Evolutionary conservation across 371 early-diverging fungal species (phyloP), one percentile per base, ranked within the genome.

Genomic region (Mucor racemosus): DNA sequence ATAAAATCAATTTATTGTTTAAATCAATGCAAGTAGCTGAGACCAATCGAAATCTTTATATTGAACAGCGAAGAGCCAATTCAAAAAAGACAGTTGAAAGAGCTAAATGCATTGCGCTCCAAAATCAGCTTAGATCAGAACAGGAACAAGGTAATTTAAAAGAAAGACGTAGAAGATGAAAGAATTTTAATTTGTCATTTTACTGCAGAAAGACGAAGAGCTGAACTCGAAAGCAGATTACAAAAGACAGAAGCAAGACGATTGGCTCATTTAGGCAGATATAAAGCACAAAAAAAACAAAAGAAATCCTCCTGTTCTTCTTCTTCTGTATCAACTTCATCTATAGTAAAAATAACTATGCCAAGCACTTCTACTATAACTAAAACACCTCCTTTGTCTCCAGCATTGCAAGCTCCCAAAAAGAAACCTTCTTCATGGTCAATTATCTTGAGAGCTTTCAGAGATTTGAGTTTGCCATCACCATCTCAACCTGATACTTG

Each of bases 11-110:
- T 9, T n/a, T 71, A 11, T 63, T 81, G 38, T 57, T 60, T 13
- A 75, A 71, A 39, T 75, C 76, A 4, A 65, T 81, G 57, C 73
- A 69, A 15, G 58, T 71, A n/a, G 82, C 82, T 35, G 82, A 81
- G 53, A 34, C 58, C 21, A 81, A 81, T 13, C 65, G 82, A 31
- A 75, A 77, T 5, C 41, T 62, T 3, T 74, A 76, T 33, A 74
- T 81, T 14, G 82, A 81, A 57, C 69, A 77, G 33, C 68, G 77
- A 59, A 68, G 79, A 50, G 65, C 68, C 9, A 68, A 74, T 9
- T 79, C 75, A 17, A 77, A 79, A 60, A 73, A 79, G 46, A 60
- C 69, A 11, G 77, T 81, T 5, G 82, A 81, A 59, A 68, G 79
- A 21, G 82, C 82, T 11, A 81, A 81, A 44, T 39, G 66, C 7